Percentiles rank a stretch among this genome's conserved stretches.
Evolutionary conservation across 2,329 filamentous ascomycete genomes (phyloP).

Genomic region (Xylaria sp.): DNA sequence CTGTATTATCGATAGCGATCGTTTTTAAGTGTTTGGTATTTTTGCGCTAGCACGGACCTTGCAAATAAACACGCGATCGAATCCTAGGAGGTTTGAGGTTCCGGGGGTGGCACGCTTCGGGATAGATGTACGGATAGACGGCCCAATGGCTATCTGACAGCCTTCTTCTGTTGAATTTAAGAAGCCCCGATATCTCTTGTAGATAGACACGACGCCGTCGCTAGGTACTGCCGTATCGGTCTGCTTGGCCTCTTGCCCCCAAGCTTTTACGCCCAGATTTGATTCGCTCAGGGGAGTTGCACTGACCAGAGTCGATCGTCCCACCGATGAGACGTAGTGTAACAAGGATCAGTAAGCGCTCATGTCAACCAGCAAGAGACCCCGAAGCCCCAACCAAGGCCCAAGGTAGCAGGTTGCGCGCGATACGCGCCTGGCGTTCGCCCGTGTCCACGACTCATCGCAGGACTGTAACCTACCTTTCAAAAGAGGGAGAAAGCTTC

Average conservation of each 20-base stretch:
- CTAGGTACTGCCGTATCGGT: not conserved
- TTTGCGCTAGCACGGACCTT: slow-evolving; percentile 4
- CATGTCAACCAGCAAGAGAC: slow-evolving; percentile 3
- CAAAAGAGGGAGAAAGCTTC: too few species aligned
- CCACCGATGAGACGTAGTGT: slow-evolving; percentile 23
- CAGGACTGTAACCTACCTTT: too few species aligned
- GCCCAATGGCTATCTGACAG: too few species aligned
- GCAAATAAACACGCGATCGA: slow-evolving; percentile 3
- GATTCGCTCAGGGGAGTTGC: slow-evolving; percentile 39
- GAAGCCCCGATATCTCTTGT: not conserved
- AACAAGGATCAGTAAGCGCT: slow-evolving; percentile 13
- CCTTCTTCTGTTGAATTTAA: slow-evolving; percentile 1
- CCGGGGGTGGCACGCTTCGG: too few species aligned
- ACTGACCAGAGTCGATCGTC: slow-evolving; percentile 48
- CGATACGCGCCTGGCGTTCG: too few species aligned
- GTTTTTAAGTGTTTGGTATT: slow-evolving; percentile 18
- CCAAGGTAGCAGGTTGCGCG: too few species aligned
- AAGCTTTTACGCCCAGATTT: not conserved
- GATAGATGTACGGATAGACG: too few species aligned
- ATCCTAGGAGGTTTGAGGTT: slow-evolving; percentile 8
- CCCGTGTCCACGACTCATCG: too few species aligned
- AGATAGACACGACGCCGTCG: not conserved
- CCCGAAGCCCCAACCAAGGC: not conserved
- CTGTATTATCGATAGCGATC: slow-evolving; percentile 1
- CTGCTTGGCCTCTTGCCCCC: not conserved